Evolutionary conservation across 1,139 yeast species (phyloP), one percentile per base, ranked within the genome.

Genomic region (Pichia sp.): DNA sequence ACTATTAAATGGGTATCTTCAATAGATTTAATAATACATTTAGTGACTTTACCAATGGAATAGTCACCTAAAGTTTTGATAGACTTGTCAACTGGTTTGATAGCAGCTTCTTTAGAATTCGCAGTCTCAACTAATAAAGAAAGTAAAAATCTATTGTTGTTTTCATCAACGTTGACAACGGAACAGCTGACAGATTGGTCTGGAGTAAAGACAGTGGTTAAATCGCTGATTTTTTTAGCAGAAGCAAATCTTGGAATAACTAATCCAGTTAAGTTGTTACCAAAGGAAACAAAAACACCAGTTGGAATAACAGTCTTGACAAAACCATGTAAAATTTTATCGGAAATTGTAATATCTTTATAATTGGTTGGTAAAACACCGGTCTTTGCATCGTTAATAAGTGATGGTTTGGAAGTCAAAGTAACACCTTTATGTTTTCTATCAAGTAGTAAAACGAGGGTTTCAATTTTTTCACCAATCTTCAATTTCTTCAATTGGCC

Each of bases 241-340:
- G 77, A 70, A 15, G 89, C 81, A 55, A 81, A 80, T 57, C 81
- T 80, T 45, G 91, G 87, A 50, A 85, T 73, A 3, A 87, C 84
- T 52, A 91, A 71, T 36, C 96, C 97, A 25, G 88, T 84, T 51
- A 89, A 73, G 41, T 74, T 76, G 50, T 84, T 84, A 46, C 81
- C 88, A 62, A 91, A 91, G 0, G 83, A 76, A 43, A 91, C 83
- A 60, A 91, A 89, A 23, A 87, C 70, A 50, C 97, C 97, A 59
- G 73, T 71, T 41, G 70, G 75, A 18, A 93, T 83, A 23, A 86
- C 80, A 22, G 88, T 80, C 53, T 78, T 83, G 39, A 91, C 75
- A 57, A 71, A 89, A 32, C 97, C 98, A 47, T 76, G 70, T 40
- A 84, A 60, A 13, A 63, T 50, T 37, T 63, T 65, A 24, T 76